Base-by-base conservation (phyloP, 2,329 filamentous ascomycete species). In the Nigrospora oryzae region DNA sequence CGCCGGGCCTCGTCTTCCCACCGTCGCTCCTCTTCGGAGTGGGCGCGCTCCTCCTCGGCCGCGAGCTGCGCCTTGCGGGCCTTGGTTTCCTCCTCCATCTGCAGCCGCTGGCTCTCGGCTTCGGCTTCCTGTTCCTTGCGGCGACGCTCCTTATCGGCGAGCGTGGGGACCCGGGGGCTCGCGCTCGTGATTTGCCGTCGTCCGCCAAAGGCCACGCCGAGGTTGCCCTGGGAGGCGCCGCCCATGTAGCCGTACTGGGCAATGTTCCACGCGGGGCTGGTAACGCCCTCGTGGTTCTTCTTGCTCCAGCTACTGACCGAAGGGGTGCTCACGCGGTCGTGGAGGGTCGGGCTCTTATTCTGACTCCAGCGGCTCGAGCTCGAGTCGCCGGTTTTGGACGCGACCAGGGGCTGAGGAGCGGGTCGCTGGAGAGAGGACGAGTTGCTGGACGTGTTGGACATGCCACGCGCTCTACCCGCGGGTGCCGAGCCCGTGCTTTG, bases 181-280 rank as follows among this genome's bases (percentile, higher is more conserved):
- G 88, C 79, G 55, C 77, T 89, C 10, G 90, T 97, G 60, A 98
- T 97, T 67, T 98, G 93, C 48, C 93, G 81, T 55, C 90, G 80
- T 15, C 84, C 88, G 45, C 93, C 93, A 64, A 97, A 97, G 11
- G 87, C 81, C 54, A 98, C 89, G 15, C 93, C 93, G 49, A 96
- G 81, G 56, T 95, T 97, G 3, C 89, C 91, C 63, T 98, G 93
- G 58, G 88, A 96, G 23, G 93, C 93, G 40, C 93, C 93, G 46
- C 93, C 93, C 85, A 97, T 93, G 65, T 96, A 98, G 8, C 93
- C 90, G 61, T 98, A 98, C 62, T 98, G 93, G 46, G 90, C 86
- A 55, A 97, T 97, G 61, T 97, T 98, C 93, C 93, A 98, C 2
- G 93, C 93, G 0, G 93, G 93, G 23, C 83, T 75, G 2, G 90